Percentiles rank a stretch among this genome's conserved stretches.
Evolutionary conservation across 2,329 filamentous ascomycete species (phyloP).

Genomic region (Botryosphaeria dothidea): DNA sequence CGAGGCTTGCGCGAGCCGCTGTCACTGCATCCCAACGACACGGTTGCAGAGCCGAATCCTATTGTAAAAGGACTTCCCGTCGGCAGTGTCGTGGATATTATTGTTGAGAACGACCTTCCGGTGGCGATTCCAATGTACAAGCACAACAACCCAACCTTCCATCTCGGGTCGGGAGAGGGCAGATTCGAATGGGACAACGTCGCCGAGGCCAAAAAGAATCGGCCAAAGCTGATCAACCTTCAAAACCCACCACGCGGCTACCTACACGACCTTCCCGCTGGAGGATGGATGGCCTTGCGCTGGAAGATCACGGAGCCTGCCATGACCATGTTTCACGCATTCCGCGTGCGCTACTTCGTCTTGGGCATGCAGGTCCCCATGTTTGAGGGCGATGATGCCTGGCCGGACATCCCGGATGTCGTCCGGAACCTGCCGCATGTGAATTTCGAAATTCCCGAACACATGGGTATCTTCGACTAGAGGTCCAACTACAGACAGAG

Average conservation of each 20-base stretch:
- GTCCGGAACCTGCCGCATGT: constrained; percentile 23
- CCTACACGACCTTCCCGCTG: constrained; percentile 24
- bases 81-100: constrained; percentile 24
- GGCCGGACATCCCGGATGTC: constrained; percentile 22
- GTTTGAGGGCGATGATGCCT: constrained; percentile 24
- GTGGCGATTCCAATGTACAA: constrained; percentile 24
- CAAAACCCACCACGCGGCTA: constrained; percentile 22
- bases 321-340: constrained; percentile 24
- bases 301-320: constrained; percentile 24
- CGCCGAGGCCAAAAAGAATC: constrained; percentile 10
- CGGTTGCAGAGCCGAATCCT: constrained; percentile 22
- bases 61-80: constrained; percentile 20
- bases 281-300: constrained; percentile 24
- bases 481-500: no score
- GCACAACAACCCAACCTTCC: constrained; percentile 23
- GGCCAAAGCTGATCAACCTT: constrained; percentile 20
- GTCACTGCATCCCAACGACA: constrained; percentile 20
- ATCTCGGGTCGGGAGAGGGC: constrained; percentile 19
- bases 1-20: constrained; percentile 23
- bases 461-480: constrained; percentile 23
- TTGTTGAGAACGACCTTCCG: constrained; percentile 23
- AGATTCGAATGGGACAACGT: constrained; percentile 21
- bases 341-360: constrained; percentile 23
- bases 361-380: constrained; percentile 25
- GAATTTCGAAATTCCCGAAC: constrained; percentile 22